Evolutionary conservation across 208 protist genomes (phyloP).

Genomic region (Trypanosoma caninum): DNA sequence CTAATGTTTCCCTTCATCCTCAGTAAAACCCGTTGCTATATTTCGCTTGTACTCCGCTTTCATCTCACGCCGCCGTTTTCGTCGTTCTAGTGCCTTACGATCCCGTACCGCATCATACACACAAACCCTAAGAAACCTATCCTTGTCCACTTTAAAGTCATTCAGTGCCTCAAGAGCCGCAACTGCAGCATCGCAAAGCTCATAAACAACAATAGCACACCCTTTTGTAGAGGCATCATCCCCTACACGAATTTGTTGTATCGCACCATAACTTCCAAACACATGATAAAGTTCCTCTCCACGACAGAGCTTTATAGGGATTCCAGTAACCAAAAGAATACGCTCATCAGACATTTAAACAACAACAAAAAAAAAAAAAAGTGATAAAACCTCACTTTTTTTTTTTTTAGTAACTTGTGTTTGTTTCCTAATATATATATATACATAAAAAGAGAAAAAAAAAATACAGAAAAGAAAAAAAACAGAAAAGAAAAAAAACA

Average conservation of each 20-base stretch:
- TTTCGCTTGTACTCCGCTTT: conserved; percentile 79
- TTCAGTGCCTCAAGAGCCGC: conserved; percentile 62
- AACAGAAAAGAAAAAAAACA: conserved; percentile 16
- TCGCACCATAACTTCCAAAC: conserved; percentile 77
- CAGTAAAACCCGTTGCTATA: conserved; percentile 37
- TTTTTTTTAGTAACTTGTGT: neutral
- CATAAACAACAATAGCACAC: conserved; percentile 85
- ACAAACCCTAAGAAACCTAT: conserved; percentile 59
- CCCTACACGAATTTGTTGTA: conserved; percentile 77
- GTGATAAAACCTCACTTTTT: conserved; percentile 16
- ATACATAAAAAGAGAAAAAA: conserved; percentile 14
- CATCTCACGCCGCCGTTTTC: conserved; percentile 74
- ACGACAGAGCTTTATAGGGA: conserved; percentile 66
- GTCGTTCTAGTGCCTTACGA: conserved; percentile 65
- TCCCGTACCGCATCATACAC: conserved; percentile 83
- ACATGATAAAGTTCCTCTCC: conserved; percentile 81
- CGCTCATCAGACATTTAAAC: conserved; percentile 69
- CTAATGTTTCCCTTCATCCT: conserved; percentile 12
- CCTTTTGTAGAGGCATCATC: conserved; percentile 64
- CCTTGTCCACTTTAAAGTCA: conserved; percentile 66
- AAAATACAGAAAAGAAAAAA: conserved; percentile 11
- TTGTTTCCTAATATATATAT: neutral
- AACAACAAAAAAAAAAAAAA: conserved; percentile 10
- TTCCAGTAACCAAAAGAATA: conserved; percentile 80
- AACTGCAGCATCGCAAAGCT: conserved; percentile 75